phyloP scores from a whole-genome alignment of 2,329 filamentous ascomycete species.

The Juglanconis juglandina region DNA sequence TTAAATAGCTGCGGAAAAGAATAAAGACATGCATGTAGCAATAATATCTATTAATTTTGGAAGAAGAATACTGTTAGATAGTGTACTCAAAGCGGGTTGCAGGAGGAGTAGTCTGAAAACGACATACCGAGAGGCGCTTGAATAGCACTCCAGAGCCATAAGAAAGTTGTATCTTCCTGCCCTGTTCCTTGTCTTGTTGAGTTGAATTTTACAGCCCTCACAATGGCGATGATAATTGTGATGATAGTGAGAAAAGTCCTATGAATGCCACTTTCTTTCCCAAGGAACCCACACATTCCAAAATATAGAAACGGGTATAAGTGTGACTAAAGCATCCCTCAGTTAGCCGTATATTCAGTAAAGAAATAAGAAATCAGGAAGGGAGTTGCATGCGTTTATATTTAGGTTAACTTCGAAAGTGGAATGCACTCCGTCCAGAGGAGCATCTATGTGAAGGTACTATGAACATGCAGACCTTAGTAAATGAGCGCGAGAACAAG shows the following conservation, averaged over 20 bases:
- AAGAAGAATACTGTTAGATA: too few relatives aligned
- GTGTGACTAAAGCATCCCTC: neutral
- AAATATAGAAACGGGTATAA: constrained; percentile 10
- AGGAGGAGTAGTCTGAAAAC: neutral
- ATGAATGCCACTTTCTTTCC: constrained; percentile 11
- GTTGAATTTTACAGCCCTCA: constrained; percentile 8
- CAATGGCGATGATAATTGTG: constrained; percentile 11
- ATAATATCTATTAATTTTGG: constrained; percentile 2
- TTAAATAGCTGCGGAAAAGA: constrained; percentile 17
- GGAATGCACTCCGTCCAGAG: too few relatives aligned
- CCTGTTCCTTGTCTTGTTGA: constrained; percentile 4
- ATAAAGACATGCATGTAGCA: constrained; percentile 10
- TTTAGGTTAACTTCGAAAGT: too few relatives aligned
- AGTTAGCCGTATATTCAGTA: neutral
- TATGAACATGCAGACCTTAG: too few relatives aligned
- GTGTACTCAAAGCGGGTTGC: too few relatives aligned
- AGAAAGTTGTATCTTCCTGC: too few relatives aligned
- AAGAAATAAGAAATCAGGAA: neutral
- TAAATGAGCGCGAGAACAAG: too few relatives aligned
- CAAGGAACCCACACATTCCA: constrained; percentile 9
- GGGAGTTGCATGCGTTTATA: too few relatives aligned
- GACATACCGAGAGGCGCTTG: neutral
- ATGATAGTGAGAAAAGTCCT: constrained; percentile 14
- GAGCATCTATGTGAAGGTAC: too few relatives aligned
- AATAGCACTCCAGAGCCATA: too few relatives aligned